Base-by-base conservation (phyloP, 1,139 yeast genomes). In the Sugiyamaella grinbergsii region DNA sequence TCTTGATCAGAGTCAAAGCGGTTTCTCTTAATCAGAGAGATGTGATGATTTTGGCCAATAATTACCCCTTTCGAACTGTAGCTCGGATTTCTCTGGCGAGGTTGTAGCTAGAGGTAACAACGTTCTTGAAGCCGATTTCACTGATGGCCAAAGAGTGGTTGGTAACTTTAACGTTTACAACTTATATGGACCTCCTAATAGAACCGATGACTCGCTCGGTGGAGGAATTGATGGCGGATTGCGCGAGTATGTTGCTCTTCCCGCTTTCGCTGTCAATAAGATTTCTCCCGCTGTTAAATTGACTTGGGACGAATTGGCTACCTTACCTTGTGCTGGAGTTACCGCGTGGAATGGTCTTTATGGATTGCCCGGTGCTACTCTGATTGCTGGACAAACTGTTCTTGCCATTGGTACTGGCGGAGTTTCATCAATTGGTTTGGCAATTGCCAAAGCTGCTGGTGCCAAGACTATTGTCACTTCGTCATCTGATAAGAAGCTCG, bases 11-110 rank as follows among this genome's bases (percentile, higher is more conserved):
- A 20, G 42, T 52, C 20, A 54, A 54, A 38, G 56, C 61, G 4
- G 59, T 55, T 6, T 49, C 61, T 8, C 50, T 59, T 38, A 59
- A 59, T 29, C 58, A 50, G 41, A 49, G 62, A 26, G 62, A 59
- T 44, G 7, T 58, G 32, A 52, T 55, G 47, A 54, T 58, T 32
- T 39, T 50, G 22, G 43, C 31, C 20, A 50, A 49, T 15, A n/a
- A 18, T 16, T 58, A 58, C 39, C 56, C 55, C 8, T 34, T 53
- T 33, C 48, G 45, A 4, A 33, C 31, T 8, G 37, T 13, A 48
- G 57, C 39, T 55, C 58, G 3, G 59, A 55, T 32, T 40, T 54
- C 40, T 34, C 56, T 37, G 59, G 59, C 4, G 54, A 50, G 38
- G 48, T 56, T 10, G 56, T 56, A 11, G 51, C 56, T 2, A 41